These are phyloP conservation scores for Trichoderma erinaceum DNA, from an alignment of 495 filamentous ascomycete species.

Conservation along the genomic window DNA sequence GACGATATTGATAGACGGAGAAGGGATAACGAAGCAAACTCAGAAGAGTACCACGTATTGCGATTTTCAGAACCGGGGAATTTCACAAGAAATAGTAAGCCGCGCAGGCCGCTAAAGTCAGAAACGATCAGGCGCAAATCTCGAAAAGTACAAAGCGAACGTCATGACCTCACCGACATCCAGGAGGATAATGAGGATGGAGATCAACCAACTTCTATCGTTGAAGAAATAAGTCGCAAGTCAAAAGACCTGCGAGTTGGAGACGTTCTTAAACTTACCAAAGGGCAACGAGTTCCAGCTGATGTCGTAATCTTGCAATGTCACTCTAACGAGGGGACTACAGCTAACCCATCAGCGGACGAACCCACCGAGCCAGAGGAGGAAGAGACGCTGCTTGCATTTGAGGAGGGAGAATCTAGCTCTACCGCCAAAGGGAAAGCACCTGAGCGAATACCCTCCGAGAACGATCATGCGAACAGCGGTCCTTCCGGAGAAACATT, in stretches of 20 bases:
- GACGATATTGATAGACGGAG: conserved; percentile 84
- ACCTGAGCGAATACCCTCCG: background rate
- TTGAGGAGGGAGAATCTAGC: conserved; percentile 32
- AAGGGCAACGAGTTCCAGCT: conserved; percentile 86
- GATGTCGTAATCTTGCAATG: conserved; percentile 93
- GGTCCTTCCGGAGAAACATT: conserved; percentile 75
- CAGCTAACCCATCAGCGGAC: conserved; percentile 26
- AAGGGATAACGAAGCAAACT: conserved; percentile 89
- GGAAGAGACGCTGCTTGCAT: conserved; percentile 32
- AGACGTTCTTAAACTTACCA: conserved; percentile 84
- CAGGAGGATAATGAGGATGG: conserved; percentile 45
- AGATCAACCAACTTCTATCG: conserved; percentile 34
- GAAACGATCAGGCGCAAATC: conserved; percentile 26
- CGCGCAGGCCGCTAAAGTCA: conserved; percentile 33
- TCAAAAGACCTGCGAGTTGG: conserved; percentile 91
- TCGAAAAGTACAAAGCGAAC: conserved; percentile 23
- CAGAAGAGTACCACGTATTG: conserved; percentile 80
- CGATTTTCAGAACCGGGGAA: conserved; percentile 50
- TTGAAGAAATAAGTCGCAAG: conserved; percentile 64
- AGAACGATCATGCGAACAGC: conserved; percentile 20
- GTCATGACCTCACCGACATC: conserved; percentile 45
- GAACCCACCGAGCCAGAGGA: conserved; percentile 18
- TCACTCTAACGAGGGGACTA: conserved; percentile 53
- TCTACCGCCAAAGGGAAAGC: conserved; percentile 18
- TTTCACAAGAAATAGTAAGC: conserved; percentile 24